A percentile compares a stretch with the other conserved stretches of the same genome.
Evolutionary conservation across 352 stramenopile genomes (phyloP).

Genomic region (Pythium biforme): DNA sequence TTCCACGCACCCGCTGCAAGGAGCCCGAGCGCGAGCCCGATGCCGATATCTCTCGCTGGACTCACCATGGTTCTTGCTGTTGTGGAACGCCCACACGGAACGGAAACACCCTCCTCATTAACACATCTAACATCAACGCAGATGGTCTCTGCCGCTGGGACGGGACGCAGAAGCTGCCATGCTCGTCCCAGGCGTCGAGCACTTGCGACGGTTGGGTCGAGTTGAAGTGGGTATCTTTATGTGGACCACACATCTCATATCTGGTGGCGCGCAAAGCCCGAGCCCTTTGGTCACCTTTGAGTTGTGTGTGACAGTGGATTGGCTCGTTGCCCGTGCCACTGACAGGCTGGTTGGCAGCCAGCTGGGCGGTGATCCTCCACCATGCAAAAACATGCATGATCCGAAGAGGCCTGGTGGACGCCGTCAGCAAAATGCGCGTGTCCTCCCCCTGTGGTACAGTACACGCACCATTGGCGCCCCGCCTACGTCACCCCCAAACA

Average conservation of each 20-base stretch:
- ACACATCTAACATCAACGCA: background rate
- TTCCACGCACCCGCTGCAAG: conserved; percentile 10
- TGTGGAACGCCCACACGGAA: background rate
- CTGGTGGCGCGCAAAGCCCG: no score
- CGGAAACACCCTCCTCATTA: no score
- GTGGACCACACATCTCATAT: conserved; percentile 8
- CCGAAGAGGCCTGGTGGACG: conserved; percentile 1
- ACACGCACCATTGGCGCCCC: no score
- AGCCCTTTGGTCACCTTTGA: background rate
- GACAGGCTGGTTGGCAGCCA: background rate
- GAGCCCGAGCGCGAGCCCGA: conserved; percentile 7
- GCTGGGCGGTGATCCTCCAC: background rate
- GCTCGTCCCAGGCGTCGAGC: background rate
- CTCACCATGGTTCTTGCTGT: background rate
- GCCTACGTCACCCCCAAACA: background rate
- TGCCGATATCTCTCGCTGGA: conserved; percentile 3
- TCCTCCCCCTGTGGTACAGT: conserved; percentile 1
- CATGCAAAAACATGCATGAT: background rate
- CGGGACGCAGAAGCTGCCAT: background rate
- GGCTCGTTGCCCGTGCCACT: conserved; percentile 1
- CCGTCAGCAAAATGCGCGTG: conserved; percentile 11
- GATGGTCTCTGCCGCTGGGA: background rate
- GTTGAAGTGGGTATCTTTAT: conserved; percentile 11
- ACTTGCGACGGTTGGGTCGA: background rate
- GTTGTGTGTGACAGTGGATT: conserved; percentile 23